These are phyloP conservation scores for Trypanosoma brucei DNA, from an alignment of 208 protist genomes.

Conservation along the genomic window DNA sequence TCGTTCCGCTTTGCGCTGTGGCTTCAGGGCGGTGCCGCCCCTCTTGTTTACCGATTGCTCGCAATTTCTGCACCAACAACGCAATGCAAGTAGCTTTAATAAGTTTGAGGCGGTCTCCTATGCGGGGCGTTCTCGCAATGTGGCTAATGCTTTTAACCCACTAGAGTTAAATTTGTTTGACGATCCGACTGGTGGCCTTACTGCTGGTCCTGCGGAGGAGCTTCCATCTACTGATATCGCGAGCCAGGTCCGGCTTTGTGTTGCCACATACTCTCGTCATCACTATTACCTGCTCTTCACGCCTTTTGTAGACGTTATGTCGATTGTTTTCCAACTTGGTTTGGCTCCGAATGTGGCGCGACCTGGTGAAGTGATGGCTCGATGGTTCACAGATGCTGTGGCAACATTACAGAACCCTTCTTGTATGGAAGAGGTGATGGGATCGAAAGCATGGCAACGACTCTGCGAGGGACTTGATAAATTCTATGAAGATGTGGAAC, in stretches of 20 bases:
- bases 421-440: slow-evolving; percentile 50
- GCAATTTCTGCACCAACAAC: slow-evolving; percentile 4
- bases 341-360: slow-evolving; percentile 32
- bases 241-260: slow-evolving; percentile 51
- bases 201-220: slow-evolving; percentile 63
- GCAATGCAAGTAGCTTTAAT: slow-evolving; percentile 11
- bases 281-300: slow-evolving; percentile 75
- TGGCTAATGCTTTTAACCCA: slow-evolving; percentile 20
- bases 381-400: slow-evolving; percentile 66
- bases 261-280: slow-evolving; percentile 40
- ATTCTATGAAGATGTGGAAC: slow-evolving; percentile 48
- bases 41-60: neutral
- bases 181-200: slow-evolving; percentile 81
- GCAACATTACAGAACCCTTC: slow-evolving; percentile 47
- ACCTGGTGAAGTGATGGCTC: slow-evolving; percentile 44
- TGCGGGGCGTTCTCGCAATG: slow-evolving; percentile 12
- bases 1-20: too few relatives aligned
- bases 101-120: slow-evolving; percentile 24
- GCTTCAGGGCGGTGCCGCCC: too few relatives aligned
- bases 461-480: slow-evolving; percentile 33
- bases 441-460: slow-evolving; percentile 19
- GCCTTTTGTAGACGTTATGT: slow-evolving; percentile 65
- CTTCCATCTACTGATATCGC: slow-evolving; percentile 63
- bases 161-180: slow-evolving; percentile 75
- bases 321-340: slow-evolving; percentile 36